These are phyloP conservation scores for Rhizopogon vesiculosus DNA, from an alignment of 768 basidiomycete species.

Conservation along the genomic window DNA sequence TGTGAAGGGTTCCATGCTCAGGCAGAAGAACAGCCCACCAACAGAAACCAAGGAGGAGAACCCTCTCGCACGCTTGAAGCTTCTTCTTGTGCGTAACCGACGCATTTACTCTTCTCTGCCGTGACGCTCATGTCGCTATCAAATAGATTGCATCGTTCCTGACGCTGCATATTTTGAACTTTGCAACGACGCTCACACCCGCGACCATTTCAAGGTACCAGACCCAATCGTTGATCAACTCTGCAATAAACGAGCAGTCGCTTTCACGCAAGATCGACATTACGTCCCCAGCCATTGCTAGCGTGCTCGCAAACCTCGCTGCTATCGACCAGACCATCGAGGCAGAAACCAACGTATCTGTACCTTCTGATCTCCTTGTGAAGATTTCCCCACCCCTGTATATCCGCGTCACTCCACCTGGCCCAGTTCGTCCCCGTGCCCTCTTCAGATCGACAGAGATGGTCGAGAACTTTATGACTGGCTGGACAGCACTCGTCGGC, in stretches of 20 bases:
- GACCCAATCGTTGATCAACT: slow-evolving; percentile 13
- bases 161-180: slow-evolving; percentile 85
- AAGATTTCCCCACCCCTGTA: slow-evolving; percentile 60
- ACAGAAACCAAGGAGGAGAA: slow-evolving; percentile 56
- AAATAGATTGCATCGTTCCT: slow-evolving; percentile 83
- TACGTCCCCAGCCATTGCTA: slow-evolving; percentile 52
- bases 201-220: slow-evolving; percentile 46
- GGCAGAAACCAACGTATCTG: slow-evolving; percentile 7
- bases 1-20: slow-evolving; percentile 47
- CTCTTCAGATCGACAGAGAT: slow-evolving; percentile 41
- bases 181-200: slow-evolving; percentile 84
- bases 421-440: slow-evolving; percentile 24
- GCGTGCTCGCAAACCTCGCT: slow-evolving; percentile 55
- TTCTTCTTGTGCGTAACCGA: slow-evolving; percentile 63
- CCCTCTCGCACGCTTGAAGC: slow-evolving; percentile 83
- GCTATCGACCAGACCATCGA: slow-evolving; percentile 15
- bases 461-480: slow-evolving; percentile 83
- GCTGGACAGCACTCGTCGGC: slow-evolving; percentile 88
- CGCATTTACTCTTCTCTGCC: background rate
- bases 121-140: background rate
- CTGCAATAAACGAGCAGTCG: slow-evolving; percentile 10
- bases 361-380: slow-evolving; percentile 44
- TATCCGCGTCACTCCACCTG: slow-evolving; percentile 41
- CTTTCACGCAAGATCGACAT: slow-evolving; percentile 62
- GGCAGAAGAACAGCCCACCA: slow-evolving; percentile 35